Base-by-base conservation (phyloP, 345 rosid species). In the Hibiscus syriacus region DNA sequence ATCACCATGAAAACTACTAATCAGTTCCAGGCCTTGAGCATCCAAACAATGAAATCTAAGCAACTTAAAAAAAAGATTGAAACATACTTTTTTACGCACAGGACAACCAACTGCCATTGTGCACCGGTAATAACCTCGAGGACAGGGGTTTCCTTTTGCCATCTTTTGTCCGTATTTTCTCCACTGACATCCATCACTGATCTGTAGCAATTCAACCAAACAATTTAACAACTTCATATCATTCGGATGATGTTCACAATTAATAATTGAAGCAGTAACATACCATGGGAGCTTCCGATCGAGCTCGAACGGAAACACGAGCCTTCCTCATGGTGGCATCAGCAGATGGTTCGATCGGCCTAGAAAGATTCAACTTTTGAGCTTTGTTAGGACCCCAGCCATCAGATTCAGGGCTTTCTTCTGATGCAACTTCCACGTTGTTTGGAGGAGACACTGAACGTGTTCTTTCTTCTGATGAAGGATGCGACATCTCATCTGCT, bases 281-380 rank as follows among this genome's bases (percentile, higher is more conserved):
- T 80, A 93, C 99, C 99, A 94, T 91, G 61, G 96, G 89, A 80
- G 99, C 98, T 83, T 94, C 99, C 0, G 99, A 94, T 70, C 98
- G 86, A 22, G 99, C 99, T 14, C 99, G 96, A 72, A 94, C 97
- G 0, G 99, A 89, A 70, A 94, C 99, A 55, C 99, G 97, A 4
- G 95, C 97, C 75, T 87, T 94, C 61, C 96, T 87, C 97, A 94
- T 91, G 25, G 92, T 88, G 41, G 93, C 95, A 36, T 90, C 94
- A 0, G 81, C 50, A 9, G 94, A 74, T 70, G 87, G 97, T 32
- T 93, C 94, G 27, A 83, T 77, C 10, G 56, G 9, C 1, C 74
- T 68, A 0, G 55, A 34, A 43, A 70, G 39, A 64, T 79, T 78
- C 78, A 80, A 27, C 63, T 82, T 84, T 54, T 87, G 82, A 45